Conservation (phyloP, 148 eudicot genomes). For the Hydrangea macrophylla region DNA sequence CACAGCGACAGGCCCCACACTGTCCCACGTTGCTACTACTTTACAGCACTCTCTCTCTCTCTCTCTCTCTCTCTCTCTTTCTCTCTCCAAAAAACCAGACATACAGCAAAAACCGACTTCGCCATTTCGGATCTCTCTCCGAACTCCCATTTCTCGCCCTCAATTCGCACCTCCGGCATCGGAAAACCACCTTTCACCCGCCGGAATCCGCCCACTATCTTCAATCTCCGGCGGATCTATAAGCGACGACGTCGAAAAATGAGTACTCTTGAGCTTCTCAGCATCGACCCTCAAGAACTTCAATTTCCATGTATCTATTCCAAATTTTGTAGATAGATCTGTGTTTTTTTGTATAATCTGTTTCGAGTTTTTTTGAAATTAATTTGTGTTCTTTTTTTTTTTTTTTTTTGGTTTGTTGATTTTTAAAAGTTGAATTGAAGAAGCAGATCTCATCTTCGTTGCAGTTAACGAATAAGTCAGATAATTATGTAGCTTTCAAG, state of each 20-base stretch:
- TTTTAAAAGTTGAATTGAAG: conserved; percentile 67
- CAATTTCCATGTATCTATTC: conserved; percentile 60
- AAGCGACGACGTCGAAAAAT: conserved; percentile 25
- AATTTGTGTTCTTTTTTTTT: conserved; percentile 15
- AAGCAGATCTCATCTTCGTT: conserved; percentile 92
- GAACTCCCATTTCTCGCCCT: background rate
- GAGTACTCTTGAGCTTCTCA: conserved; percentile 79
- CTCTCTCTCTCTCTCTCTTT: background rate
- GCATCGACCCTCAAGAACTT: conserved; percentile 77
- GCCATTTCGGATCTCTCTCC: too few relatives aligned
- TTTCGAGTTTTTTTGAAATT: conserved; percentile 9
- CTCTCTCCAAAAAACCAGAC: background rate
- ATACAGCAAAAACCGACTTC: too few relatives aligned
- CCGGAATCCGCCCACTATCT: background rate
- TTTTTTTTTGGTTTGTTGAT: too few relatives aligned
- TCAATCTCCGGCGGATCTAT: background rate
- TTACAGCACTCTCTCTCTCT: conserved; percentile 8
- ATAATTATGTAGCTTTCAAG: conserved; percentile 83
- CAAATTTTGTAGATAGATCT: conserved; percentile 15
- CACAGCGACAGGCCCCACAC: conserved; percentile 6
- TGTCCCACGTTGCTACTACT: conserved; percentile 11
- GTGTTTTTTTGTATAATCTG: conserved; percentile 9
- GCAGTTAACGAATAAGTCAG: conserved; percentile 63
- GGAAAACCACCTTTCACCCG: background rate
- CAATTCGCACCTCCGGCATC: background rate